Evolutionary conservation across 1,284 basidiomycete genomes (phyloP), one percentile per base, ranked within the genome.

Genomic region (Ceratobasidium theobromae): DNA sequence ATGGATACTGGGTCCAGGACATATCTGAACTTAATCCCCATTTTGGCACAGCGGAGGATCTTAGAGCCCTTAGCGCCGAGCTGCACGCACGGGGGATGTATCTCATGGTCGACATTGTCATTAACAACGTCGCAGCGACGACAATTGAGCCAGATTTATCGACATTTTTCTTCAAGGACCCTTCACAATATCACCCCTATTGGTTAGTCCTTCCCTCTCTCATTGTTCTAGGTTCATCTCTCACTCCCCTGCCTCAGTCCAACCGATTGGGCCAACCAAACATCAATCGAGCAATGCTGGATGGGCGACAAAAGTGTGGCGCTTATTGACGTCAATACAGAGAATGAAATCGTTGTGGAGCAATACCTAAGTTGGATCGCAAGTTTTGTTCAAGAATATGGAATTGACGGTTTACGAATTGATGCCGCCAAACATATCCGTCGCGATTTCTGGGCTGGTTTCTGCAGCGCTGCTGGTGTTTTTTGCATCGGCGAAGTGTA

Each of bases 401-500:
- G 76, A 23, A 84, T 89, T 65, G 86, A 88, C 71, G 86, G 86
- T 12, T 79, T 93, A 55, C 84, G 91, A 45, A 89, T 93, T 72
- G 91, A 94, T 73, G 89, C 78, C 1, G 72, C 65, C 55, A 89
- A 86, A 73, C 86, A 88, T 71, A 80, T 88, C 28, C 79, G 86
- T 33, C 78, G 81, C 53, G 78, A 80, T 67, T 90, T 90, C 74
- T 89, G 87, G 87, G 81, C 85, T 0, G 75, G 73, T 1, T 93
- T 94, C 74, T 87, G 85, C 71, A 77, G 76, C 35, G 82, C 82
- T 23, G 86, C 89, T 0, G 89, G 88, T 1, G 87, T 92, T 38
- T 94, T 91, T 77, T 91, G 88, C 69, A 89, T 92, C 57, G 91
- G 91, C 33, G 91, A 93, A 76, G 88, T 93, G 21, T 86, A 85